Conservation (phyloP, 2,329 filamentous ascomycete species). For the Colletotrichum lentis region DNA sequence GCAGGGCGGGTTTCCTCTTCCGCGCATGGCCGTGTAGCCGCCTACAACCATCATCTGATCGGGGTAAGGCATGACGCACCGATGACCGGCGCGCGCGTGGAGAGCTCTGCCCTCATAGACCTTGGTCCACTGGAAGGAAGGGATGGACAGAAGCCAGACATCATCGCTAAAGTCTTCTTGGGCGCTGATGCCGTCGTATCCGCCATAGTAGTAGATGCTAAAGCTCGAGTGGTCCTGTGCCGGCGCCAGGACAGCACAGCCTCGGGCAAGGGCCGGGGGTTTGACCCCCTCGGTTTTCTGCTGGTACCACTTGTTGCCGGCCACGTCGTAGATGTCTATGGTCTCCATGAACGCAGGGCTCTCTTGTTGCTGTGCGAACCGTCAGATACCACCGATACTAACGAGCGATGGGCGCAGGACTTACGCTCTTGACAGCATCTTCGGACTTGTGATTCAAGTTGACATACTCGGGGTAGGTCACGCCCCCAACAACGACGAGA, state of each 20-base stretch:
- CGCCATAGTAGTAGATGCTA: slow-evolving; percentile 87
- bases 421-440: slow-evolving; percentile 52
- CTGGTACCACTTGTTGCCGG: slow-evolving; percentile 70
- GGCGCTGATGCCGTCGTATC: slow-evolving; percentile 65
- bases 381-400: slow-evolving; percentile 40
- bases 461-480: slow-evolving; percentile 65
- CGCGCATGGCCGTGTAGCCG: slow-evolving; percentile 60
- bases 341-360: slow-evolving; percentile 76
- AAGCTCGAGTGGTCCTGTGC: slow-evolving; percentile 76
- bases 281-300: slow-evolving; percentile 68
- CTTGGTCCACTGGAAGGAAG: slow-evolving; percentile 80
- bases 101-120: slow-evolving; percentile 52
- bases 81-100: slow-evolving; percentile 75
- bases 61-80: slow-evolving; percentile 78
- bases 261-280: slow-evolving; percentile 67
- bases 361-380: slow-evolving; percentile 58
- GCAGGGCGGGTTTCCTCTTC: slow-evolving; percentile 49
- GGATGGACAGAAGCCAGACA: slow-evolving; percentile 82
- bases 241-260: slow-evolving; percentile 78
- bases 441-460: slow-evolving; percentile 42
- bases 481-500: slow-evolving; percentile 79
- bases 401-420: slow-evolving; percentile 31
- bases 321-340: slow-evolving; percentile 82
- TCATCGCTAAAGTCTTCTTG: slow-evolving; percentile 63
- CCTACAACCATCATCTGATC: slow-evolving; percentile 83